These are phyloP conservation scores for Eucalyptus marginata DNA, from an alignment of 345 rosid species.

Conservation along the genomic window DNA sequence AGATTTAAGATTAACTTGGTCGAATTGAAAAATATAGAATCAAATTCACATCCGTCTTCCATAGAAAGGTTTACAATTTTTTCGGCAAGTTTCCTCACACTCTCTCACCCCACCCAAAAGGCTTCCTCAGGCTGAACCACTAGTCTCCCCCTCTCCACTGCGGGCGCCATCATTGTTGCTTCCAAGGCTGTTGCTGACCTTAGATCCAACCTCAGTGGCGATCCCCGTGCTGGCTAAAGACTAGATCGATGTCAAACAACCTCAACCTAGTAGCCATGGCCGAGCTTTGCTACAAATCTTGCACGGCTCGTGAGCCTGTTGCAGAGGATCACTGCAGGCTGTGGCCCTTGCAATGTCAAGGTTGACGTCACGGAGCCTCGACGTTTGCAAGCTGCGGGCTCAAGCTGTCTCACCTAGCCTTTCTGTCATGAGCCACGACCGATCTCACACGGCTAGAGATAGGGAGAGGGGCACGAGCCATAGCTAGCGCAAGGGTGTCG, in stretches of 20 bases:
- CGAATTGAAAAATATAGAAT: not conserved
- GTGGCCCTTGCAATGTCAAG: not conserved
- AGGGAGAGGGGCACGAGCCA: not conserved
- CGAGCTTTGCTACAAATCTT: not conserved
- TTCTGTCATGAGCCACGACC: not conserved
- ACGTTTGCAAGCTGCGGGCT: not conserved
- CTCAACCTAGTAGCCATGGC: not conserved
- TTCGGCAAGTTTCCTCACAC: not conserved
- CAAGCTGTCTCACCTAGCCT: not conserved
- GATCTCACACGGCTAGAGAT: not conserved
- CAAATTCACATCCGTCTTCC: not conserved
- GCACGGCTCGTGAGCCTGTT: not conserved
- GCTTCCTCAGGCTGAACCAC: not conserved
- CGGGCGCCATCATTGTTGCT: not conserved
- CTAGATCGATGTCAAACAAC: not conserved
- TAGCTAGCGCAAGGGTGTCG: not conserved
- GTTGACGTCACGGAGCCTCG: not conserved
- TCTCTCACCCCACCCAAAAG: not conserved
- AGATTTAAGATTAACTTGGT: not conserved
- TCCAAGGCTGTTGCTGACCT: not conserved
- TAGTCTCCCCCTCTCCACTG: not conserved
- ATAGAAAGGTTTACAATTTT: fast-evolving
- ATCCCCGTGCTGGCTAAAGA: not conserved
- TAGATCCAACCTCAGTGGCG: not conserved
- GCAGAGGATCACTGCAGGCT: not conserved